Evolutionary conservation across 2,329 filamentous ascomycete genomes (phyloP), one percentile per base, ranked within the genome.

Genomic region (Fusarium humuli): DNA sequence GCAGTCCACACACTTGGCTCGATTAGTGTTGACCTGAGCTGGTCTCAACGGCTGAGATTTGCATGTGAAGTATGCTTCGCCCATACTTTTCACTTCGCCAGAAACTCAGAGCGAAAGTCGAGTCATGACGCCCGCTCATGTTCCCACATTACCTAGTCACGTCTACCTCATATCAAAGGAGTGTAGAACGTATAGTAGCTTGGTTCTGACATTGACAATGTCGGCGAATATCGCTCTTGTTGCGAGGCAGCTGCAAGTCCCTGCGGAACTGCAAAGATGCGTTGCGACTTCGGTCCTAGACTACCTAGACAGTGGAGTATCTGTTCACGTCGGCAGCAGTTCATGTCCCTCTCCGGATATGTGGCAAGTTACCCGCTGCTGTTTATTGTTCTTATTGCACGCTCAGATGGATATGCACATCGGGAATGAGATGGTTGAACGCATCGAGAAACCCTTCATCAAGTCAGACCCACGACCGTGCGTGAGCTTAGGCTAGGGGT

Each of bases 401-500:
- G 29, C 55, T 60, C 37, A 59, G 25, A 74, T 54, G 55, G 41
- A 61, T 57, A 64, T 61, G 45, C 46, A 60, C 50, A 58, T 57
- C 44, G 59, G 56, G 56, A 56, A 64, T 56, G 56, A 58, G 66
- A 52, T 60, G 47, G 40, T 64, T 71, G 58, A 52, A 57, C 52
- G 59, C 58, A 70, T 75, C 54, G 57, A 55, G 56, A 63, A 75
- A 71, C 73, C 61, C 66, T 73, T 66, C 62, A 41, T 61, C 47
- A 52, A 61, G 25, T 23, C 20, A 57, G 60, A 65, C 71, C 73
- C 68, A 73, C 59, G 66, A 37, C 53, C 71, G 61, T 72, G 68
- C 71, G 56, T 69, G 62, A 61, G 67, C 62, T 60, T 49, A 46
- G 58, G 61, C 72, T 65, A 67, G 66, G 62, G 65, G 66, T 56